Evolutionary conservation across 176 grass and related monocot species (phyloP), one percentile per base, ranked within the genome.

Genomic region (Leersia perrieri): DNA sequence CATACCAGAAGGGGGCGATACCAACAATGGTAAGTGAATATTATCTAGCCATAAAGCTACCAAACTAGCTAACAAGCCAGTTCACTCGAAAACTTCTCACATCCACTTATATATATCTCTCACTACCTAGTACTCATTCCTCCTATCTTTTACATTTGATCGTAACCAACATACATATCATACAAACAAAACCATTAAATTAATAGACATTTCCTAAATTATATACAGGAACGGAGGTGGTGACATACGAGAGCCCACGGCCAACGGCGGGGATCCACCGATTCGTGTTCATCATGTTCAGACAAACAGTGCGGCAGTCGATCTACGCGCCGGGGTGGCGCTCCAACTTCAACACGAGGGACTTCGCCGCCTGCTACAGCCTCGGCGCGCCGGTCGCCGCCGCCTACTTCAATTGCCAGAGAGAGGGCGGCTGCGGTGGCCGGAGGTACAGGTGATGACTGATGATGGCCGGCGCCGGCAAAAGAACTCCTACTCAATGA

Each of bases 401-500:
- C 18, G 57, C 81, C 36, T 88, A 84, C 85, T 94, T 94, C 83
- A 90, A 94, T 70, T 91, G 92, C 85, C 88, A 91, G 69, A 90
- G 88, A 79, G 91, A 94, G 85, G 83, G 83, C 41, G 86, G 88
- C 40, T 94, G 88, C 57, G 88, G 91, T 27, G 91, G 91, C 32
- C 83, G 91, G 77, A 93, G 91, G 85, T 93, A 90, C 71, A 69
- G 33, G 6, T 77, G 79, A 82, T 53, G 3, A 45, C 42, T 45
- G 13, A 45, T 45, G 39, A 12, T n/a, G 45, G 45, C 49, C 20
- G 18, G 15, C 15, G 45, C 45, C 45, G 45, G 45, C 45, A 5
- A n/a, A n/a, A n/a, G n/a, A n/a, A 20, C 45, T 18, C 36, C 36
- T 42, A 42, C 11, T 42, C 8, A 10, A 23, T 57, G 22, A 22